Conservation (phyloP, 2,329 filamentous ascomycete species). For the Coniochaeta sp. region DNA sequence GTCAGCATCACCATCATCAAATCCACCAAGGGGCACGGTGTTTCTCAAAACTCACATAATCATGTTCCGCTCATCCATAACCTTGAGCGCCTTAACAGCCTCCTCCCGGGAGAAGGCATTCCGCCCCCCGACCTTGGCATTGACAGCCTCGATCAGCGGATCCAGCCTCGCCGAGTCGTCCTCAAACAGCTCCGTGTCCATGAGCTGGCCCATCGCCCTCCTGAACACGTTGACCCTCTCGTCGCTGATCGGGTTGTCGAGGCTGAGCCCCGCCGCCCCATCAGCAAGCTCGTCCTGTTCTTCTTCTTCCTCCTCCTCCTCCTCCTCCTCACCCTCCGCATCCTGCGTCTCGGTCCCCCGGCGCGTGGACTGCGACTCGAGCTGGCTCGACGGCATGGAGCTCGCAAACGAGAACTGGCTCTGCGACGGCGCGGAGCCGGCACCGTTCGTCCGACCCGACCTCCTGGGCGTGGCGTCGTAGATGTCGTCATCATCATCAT, state of each 20-base stretch:
- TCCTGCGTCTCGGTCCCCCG: conserved; percentile 7
- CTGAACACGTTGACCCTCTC: conserved; percentile 69
- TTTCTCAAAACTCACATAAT: conserved; percentile 87
- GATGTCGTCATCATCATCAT: conserved; percentile 36
- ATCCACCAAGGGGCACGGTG: neutral
- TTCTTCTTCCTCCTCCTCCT: conserved; percentile 21
- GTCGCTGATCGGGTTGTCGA: conserved; percentile 41
- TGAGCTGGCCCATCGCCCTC: conserved; percentile 71
- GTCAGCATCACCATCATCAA: conserved; percentile 4
- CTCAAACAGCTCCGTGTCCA: conserved; percentile 75
- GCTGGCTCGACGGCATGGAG: conserved; percentile 69
- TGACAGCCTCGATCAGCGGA: conserved; percentile 71
- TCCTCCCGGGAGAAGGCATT: conserved; percentile 64
- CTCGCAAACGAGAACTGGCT: conserved; percentile 69
- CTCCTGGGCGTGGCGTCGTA: conserved; percentile 33
- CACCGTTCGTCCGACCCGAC: conserved; percentile 23
- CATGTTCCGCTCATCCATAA: conserved; percentile 76
- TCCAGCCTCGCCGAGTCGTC: conserved; percentile 76
- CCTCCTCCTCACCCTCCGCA: conserved; percentile 28
- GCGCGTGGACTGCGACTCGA: conserved; percentile 29
- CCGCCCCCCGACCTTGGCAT: conserved; percentile 53
- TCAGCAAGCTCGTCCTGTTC: conserved; percentile 9
- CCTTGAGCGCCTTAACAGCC: conserved; percentile 67
- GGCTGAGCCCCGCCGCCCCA: neutral
- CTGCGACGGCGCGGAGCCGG: conserved; percentile 31